Conservation (phyloP, 2,329 filamentous ascomycete species). For the Orbilia oligospora region DNA sequence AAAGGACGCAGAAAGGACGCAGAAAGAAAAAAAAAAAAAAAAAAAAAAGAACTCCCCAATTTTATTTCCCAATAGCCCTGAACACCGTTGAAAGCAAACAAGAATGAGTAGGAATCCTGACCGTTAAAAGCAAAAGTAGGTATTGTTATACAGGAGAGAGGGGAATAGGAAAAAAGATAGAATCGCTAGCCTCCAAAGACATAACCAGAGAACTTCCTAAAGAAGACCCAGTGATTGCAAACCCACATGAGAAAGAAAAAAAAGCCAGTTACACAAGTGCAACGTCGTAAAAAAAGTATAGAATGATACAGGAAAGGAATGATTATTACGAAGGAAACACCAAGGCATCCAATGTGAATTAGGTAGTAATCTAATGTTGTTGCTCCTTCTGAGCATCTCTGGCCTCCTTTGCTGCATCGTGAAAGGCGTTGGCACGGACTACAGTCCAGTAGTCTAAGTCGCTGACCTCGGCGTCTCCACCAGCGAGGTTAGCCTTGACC, state of each 20-base stretch:
- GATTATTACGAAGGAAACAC: slow-evolving; percentile 46
- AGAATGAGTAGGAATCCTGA: slow-evolving; percentile 33
- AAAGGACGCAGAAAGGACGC: not conserved
- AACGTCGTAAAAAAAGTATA: slow-evolving; percentile 39
- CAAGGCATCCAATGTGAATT: slow-evolving; percentile 49
- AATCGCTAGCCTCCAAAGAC: slow-evolving; percentile 53
- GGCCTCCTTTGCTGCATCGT: slow-evolving; percentile 83
- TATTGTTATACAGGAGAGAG: slow-evolving; percentile 47
- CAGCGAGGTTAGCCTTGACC: slow-evolving; percentile 84
- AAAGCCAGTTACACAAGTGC: slow-evolving; percentile 50
- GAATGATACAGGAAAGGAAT: slow-evolving; percentile 60
- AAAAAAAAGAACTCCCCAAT: slow-evolving; percentile 45
- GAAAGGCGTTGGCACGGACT: slow-evolving; percentile 87
- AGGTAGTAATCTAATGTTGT: slow-evolving; percentile 30
- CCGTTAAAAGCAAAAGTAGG: slow-evolving; percentile 37
- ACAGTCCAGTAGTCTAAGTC: slow-evolving; percentile 93
- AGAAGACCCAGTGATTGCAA: slow-evolving; percentile 8
- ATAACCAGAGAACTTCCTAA: slow-evolving; percentile 30
- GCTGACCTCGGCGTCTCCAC: slow-evolving; percentile 83
- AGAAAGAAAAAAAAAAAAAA: slow-evolving; percentile 26
- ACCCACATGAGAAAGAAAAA: slow-evolving; percentile 36
- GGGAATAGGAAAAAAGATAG: slow-evolving; percentile 11
- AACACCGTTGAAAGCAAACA: slow-evolving; percentile 45
- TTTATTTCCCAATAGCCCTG: slow-evolving; percentile 44
- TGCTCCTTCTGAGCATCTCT: slow-evolving; percentile 51